Evolutionary conservation across 305 asterid species (phyloP).

Genomic region (Fraxinus xanthoxyloides): DNA sequence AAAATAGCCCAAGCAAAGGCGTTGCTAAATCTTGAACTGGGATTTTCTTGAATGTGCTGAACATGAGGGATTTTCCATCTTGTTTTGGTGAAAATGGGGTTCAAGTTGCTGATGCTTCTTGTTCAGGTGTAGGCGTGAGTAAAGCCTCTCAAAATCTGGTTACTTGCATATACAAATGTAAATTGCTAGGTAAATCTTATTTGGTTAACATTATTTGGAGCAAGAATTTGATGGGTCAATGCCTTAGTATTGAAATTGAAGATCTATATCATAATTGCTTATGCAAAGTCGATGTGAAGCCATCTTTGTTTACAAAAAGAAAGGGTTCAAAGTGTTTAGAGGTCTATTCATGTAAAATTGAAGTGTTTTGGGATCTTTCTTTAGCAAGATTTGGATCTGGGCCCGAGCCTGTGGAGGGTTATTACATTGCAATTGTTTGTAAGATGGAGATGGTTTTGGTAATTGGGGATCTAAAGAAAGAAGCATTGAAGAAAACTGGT

Average conservation of each 20-base stretch:
- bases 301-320: constrained; percentile 73
- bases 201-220: constrained; percentile 63
- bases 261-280: constrained; percentile 69
- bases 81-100: constrained; percentile 95
- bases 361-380: constrained; percentile 77
- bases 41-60: constrained; percentile 17
- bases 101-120: constrained; percentile 90
- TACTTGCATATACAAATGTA: constrained; percentile 65
- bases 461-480: constrained; percentile 77
- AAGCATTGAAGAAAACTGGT: constrained; percentile 78
- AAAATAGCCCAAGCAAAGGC: constrained; percentile 17
- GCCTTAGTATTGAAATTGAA: constrained; percentile 69
- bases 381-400: constrained; percentile 76
- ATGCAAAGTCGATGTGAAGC: constrained; percentile 79
- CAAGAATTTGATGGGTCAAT: constrained; percentile 86
- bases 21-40: constrained; percentile 10
- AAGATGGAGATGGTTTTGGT: constrained; percentile 63
- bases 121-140: constrained; percentile 44
- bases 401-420: constrained; percentile 81
- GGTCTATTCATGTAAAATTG: constrained; percentile 51
- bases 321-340: constrained; percentile 70
- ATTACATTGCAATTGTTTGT: constrained; percentile 63
- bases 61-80: constrained; percentile 90
- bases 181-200: constrained; percentile 67
- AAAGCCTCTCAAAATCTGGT: constrained; percentile 74